These are phyloP conservation scores for Colletotrichum chrysophilum DNA, from an alignment of 2,329 filamentous ascomycete species.

Conservation along the genomic window DNA sequence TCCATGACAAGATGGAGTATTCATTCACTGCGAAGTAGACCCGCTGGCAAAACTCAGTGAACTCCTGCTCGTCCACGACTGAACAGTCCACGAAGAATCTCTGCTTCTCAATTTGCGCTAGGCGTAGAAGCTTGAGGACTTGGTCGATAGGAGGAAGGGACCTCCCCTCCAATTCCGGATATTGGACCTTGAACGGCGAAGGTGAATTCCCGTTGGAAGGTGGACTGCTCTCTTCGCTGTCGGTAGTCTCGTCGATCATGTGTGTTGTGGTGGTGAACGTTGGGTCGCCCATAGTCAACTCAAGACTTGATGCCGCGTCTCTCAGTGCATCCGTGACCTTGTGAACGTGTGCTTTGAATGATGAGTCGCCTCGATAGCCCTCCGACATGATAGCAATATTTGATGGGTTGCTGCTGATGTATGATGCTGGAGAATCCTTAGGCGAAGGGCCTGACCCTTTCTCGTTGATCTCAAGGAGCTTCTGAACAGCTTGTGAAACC, in stretches of 20 bases:
- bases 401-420: conserved; percentile 1
- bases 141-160: conserved; percentile 29
- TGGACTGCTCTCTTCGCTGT: background rate
- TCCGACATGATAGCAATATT: conserved; percentile 25
- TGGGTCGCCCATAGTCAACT: background rate
- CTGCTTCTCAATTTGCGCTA: conserved; percentile 27
- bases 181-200: conserved; percentile 21
- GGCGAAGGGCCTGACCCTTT: background rate
- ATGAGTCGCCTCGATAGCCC: conserved; percentile 31
- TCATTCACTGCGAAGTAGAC: conserved; percentile 34
- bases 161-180: conserved; percentile 20
- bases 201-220: background rate
- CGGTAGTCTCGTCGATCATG: background rate
- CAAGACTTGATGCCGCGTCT: background rate
- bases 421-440: background rate
- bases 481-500: conserved; percentile 29
- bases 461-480: conserved; percentile 21
- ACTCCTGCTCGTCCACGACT: conserved; percentile 28
- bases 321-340: background rate
- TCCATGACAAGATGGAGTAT: conserved; percentile 31
- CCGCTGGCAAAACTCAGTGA: conserved; percentile 28
- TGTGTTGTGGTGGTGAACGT: background rate
- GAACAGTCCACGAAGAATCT: conserved; percentile 31
- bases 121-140: conserved; percentile 30
- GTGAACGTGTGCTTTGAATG: conserved; percentile 30